A percentile compares a stretch with the other conserved stretches of the same genome.
These are phyloP conservation scores for Xerocomellus amylosporus DNA, from an alignment of 768 basidiomycete genomes.

Conservation along the genomic window DNA sequence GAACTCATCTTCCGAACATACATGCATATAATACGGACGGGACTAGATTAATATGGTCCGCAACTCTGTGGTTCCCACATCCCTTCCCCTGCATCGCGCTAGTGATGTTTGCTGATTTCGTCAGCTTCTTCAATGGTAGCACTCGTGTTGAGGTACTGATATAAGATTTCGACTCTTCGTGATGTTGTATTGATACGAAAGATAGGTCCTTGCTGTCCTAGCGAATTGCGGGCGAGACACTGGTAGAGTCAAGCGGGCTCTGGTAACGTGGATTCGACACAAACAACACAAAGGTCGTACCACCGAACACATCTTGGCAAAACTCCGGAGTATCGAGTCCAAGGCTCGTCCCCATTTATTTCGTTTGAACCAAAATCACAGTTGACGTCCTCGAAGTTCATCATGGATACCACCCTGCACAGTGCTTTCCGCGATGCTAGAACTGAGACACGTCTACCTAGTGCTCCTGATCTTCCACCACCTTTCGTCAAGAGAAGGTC, in stretches of 20 bases:
- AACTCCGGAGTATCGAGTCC: constrained; percentile 27
- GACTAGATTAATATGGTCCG: background rate
- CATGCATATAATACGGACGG: constrained; percentile 14
- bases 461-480: constrained; percentile 25
- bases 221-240: constrained; percentile 34
- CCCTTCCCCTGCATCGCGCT: background rate
- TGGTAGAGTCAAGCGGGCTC: constrained; percentile 24
- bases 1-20: too few species aligned
- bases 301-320: constrained; percentile 31
- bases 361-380: background rate
- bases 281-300: constrained; percentile 30
- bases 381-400: constrained; percentile 22
- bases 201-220: constrained; percentile 32
- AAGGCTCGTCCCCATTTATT: constrained; percentile 21
- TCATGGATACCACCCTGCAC: constrained; percentile 28
- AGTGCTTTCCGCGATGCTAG: constrained; percentile 34
- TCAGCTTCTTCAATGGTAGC: constrained; percentile 28
- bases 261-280: constrained; percentile 30
- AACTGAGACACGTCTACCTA: constrained; percentile 28
- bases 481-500: constrained; percentile 1
- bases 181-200: background rate
- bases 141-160: constrained; percentile 28
- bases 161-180: background rate
- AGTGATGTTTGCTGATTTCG: constrained; percentile 26
- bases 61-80: constrained; percentile 1